A percentile compares a stretch with the other conserved stretches of the same genome.
Evolutionary conservation across 2,329 filamentous ascomycete species (phyloP).

Genomic region (Neonectria hederae): DNA sequence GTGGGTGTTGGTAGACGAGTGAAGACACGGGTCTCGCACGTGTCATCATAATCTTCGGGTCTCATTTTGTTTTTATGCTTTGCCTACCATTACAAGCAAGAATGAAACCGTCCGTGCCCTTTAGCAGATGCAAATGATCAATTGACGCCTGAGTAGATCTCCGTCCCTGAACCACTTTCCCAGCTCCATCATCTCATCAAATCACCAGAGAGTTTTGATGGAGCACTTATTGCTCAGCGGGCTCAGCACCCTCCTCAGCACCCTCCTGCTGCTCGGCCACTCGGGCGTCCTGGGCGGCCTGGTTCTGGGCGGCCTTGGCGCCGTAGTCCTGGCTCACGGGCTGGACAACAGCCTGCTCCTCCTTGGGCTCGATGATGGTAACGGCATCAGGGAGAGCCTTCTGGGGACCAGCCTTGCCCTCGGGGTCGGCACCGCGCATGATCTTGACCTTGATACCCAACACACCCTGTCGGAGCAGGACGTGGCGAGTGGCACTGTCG

Average conservation of each 20-base stretch:
- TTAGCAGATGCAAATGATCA: slow-evolving; percentile 54
- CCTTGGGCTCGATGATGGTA: slow-evolving; percentile 99
- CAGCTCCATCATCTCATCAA: slow-evolving; percentile 39
- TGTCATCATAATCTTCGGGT: slow-evolving; percentile 47
- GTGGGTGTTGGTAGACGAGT: slow-evolving; percentile 34
- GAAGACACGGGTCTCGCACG: slow-evolving; percentile 34
- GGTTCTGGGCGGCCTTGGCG: slow-evolving; percentile 78
- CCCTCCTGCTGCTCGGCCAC: slow-evolving; percentile 68
- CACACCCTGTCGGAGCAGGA: slow-evolving; percentile 99
- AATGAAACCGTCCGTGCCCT: slow-evolving; percentile 51
- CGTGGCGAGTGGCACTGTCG: slow-evolving; percentile 97
- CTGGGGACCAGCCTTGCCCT: slow-evolving; percentile 97
- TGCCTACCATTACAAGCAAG: slow-evolving; percentile 52
- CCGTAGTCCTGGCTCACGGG: slow-evolving; percentile 99
- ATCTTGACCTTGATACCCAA: slow-evolving; percentile 99
- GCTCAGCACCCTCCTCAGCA: slow-evolving; percentile 62
- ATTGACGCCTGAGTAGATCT: slow-evolving; percentile 54
- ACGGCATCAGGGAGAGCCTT: slow-evolving; percentile 98
- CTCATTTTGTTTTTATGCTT: slow-evolving; percentile 50
- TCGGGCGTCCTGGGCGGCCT: slow-evolving; percentile 71
- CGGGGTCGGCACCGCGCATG: slow-evolving; percentile 99
- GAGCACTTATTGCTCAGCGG: slow-evolving; percentile 52
- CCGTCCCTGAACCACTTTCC: slow-evolving; percentile 45
- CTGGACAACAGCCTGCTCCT: slow-evolving; percentile 94
- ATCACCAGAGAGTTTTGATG: slow-evolving; percentile 29